Evolutionary conservation across 352 stramenopile species (phyloP).

Genomic region (Globisporangium yorkense): DNA sequence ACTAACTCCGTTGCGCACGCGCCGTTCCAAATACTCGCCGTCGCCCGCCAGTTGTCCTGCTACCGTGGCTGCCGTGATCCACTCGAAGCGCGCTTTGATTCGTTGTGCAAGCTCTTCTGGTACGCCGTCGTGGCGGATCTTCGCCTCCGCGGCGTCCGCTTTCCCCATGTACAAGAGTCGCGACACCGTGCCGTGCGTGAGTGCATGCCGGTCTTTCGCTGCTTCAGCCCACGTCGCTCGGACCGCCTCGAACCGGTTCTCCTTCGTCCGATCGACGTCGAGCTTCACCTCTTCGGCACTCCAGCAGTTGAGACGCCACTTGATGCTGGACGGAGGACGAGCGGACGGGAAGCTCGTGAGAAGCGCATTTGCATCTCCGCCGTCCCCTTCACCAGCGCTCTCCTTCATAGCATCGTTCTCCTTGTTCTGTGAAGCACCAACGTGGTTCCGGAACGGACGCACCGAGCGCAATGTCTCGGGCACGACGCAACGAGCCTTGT

Average conservation of each 20-base stretch:
- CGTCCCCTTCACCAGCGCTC: constrained; percentile 4
- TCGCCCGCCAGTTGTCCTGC: constrained; percentile 7
- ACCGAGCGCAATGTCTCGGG: constrained; percentile 39
- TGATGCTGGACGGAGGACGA: constrained; percentile 2
- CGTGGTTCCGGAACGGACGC: constrained; percentile 40
- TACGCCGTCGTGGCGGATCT: constrained; percentile 34
- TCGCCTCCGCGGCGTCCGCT: constrained; percentile 26
- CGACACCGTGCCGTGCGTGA: constrained; percentile 44
- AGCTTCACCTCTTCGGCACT: constrained; percentile 57
- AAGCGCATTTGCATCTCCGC: background rate
- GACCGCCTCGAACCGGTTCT: constrained; percentile 46
- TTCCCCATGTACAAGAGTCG: constrained; percentile 43
- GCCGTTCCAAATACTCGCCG: constrained; percentile 3
- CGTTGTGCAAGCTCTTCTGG: constrained; percentile 41
- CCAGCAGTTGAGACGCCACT: constrained; percentile 55
- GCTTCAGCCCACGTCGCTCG: constrained; percentile 42
- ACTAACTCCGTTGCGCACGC: background rate
- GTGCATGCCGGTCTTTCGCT: constrained; percentile 35
- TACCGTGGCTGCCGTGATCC: constrained; percentile 19
- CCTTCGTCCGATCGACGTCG: constrained; percentile 46
- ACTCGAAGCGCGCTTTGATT: constrained; percentile 33
- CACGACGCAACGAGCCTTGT: constrained; percentile 41
- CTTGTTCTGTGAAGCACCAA: background rate
- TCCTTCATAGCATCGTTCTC: constrained; percentile 4
- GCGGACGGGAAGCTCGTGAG: constrained; percentile 2